These are phyloP conservation scores for Bigelowiella natans DNA, from an alignment of 78 protist species.

Conservation along the genomic window DNA sequence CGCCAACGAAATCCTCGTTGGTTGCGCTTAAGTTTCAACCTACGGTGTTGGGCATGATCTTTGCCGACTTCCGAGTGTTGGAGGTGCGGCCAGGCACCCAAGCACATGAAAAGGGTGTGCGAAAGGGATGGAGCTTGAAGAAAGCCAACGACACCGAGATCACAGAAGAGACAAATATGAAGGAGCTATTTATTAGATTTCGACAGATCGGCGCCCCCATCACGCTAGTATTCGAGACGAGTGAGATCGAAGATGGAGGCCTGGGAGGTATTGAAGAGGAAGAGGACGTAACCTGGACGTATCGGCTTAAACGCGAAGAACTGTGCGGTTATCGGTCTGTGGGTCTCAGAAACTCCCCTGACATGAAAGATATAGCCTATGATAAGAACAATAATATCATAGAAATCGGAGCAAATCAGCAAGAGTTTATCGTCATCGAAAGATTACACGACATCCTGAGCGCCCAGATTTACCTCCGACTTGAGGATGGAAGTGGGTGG, in stretches of 20 bases:
- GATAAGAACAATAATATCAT: neutral
- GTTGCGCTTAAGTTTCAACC: neutral
- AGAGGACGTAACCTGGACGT: neutral
- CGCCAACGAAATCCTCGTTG: too few species aligned
- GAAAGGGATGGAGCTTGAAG: neutral
- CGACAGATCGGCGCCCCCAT: neutral
- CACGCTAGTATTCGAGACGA: neutral
- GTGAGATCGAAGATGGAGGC: neutral
- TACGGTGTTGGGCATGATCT: neutral
- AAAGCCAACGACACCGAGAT: neutral
- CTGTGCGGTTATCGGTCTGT: neutral
- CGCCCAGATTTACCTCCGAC: neutral
- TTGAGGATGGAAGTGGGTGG: neutral
- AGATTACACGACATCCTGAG: neutral
- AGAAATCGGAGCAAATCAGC: neutral
- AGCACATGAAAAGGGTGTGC: neutral
- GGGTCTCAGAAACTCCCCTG: neutral
- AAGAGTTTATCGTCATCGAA: neutral
- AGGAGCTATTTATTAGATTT: neutral
- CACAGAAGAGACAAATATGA: neutral
- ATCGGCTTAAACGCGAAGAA: neutral
- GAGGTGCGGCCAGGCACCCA: neutral
- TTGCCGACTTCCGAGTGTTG: neutral
- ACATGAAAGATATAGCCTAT: neutral
- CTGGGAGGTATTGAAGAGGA: neutral